Evolutionary conservation across 768 basidiomycete species (phyloP), one percentile per base, ranked within the genome.

Genomic region (Boletus subparvulus): DNA sequence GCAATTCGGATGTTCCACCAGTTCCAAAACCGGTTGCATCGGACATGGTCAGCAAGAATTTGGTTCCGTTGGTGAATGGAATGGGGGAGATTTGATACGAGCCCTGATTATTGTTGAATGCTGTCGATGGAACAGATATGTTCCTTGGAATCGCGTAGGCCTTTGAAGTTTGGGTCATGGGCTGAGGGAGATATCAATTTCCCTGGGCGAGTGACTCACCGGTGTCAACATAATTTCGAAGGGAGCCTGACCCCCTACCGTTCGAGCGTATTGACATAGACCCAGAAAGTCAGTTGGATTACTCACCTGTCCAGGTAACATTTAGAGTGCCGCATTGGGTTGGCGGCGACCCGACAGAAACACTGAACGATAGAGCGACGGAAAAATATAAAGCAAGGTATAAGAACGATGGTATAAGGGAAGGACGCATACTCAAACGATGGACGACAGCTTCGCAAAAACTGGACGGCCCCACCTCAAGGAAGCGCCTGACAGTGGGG

Each of bases 11-110:
- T 26, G 77, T 75, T 24, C 87, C 90, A 5, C 89, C 90, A 11
- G 84, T 75, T 42, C 74, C 87, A 65, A 86, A 89, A 1, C 87
- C 88, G 28, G 80, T 80, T 17, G 83, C 75, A 65, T 92, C 90
- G 28, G 86, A 90, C 85, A 92, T 87, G 36, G 82, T 78, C 19
- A 86, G 55, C 13, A 89, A 48, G 47, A 89, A 74, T 51, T 73
- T 68, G 17, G 75, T 65, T 30, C 63, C 71, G 10, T 73, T 63
- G 13, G 66, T 32, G 45, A 85, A 70, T 3, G 77, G 75, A 13
- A 90, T 60, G 55, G 75, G 77, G 0, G 71, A 44, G 32, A 78
- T 65, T 13, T 77, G 71, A 65, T 76, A 88, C 1, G 79, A 78
- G 48, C 86, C 86, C 56, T 77, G 56, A 47, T 81, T 81, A 73